Percentiles rank a stretch among this genome's conserved stretches.
These are phyloP conservation scores for Botryosphaeria dothidea DNA, from an alignment of 2,329 filamentous ascomycete genomes.

Conservation along the genomic window DNA sequence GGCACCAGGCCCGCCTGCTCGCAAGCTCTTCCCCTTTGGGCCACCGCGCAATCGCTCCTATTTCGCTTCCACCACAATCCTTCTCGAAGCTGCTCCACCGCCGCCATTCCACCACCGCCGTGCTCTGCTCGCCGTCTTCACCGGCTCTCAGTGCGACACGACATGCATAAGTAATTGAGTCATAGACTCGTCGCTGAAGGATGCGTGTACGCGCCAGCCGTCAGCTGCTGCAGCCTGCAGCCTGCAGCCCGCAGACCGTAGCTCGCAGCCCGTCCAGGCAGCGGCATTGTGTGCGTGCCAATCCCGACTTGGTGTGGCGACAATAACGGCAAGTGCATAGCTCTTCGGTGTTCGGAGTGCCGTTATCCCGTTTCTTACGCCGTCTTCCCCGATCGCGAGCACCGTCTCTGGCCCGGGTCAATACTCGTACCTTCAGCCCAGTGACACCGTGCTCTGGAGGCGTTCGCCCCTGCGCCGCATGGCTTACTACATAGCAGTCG, in stretches of 20 bases:
- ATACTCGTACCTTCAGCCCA: no score
- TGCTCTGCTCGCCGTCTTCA: not conserved
- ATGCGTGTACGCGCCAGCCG: not conserved
- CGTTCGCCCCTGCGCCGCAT: no score
- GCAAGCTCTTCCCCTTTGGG: conserved; percentile 11
- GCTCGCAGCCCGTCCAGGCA: not conserved
- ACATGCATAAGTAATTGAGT: not conserved
- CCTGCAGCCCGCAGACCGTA: not conserved
- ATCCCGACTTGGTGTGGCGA: no score
- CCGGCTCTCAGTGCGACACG: not conserved
- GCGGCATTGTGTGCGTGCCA: not conserved
- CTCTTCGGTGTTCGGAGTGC: not conserved
- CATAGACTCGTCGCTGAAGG: not conserved
- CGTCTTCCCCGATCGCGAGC: no score
- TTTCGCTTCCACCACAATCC: conserved; percentile 5
- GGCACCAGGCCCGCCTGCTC: conserved; percentile 3
- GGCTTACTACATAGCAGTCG: no score
- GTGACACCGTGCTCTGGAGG: no score
- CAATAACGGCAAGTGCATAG: no score
- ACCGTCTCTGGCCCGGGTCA: no score
- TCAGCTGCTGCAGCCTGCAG: not conserved
- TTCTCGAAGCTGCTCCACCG: not conserved
- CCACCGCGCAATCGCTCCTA: not conserved
- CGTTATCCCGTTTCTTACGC: not conserved
- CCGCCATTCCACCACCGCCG: not conserved